A percentile compares a stretch with the other conserved stretches of the same genome.
phyloP scores from a whole-genome alignment of 441 rosid genomes.

The Adansonia rubrostipa region DNA sequence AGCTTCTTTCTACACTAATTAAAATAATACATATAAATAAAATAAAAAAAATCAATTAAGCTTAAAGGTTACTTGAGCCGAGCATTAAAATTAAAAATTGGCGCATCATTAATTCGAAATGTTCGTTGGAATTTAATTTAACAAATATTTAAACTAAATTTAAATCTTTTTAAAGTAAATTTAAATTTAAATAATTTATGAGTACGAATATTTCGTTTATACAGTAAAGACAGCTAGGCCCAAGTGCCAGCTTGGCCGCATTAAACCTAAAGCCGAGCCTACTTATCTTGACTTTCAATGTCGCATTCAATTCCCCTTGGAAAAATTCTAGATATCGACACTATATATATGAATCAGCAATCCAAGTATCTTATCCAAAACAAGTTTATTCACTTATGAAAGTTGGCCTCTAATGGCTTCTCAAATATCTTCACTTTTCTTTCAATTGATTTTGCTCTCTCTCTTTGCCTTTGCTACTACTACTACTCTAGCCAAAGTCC shows the following conservation, averaged over 20 bases:
- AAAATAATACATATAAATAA: no score
- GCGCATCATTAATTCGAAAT: no score
- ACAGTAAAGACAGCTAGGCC: not conserved
- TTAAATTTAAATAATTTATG: not conserved
- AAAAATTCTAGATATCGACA: not conserved
- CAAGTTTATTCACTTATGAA: not conserved
- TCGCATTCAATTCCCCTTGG: not conserved
- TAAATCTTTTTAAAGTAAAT: no score
- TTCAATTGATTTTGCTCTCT: not conserved
- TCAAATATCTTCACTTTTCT: not conserved
- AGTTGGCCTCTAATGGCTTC: not conserved
- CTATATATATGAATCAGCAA: not conserved
- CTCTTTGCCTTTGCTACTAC: slow-evolving; percentile 27
- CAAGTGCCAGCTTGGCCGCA: not conserved
- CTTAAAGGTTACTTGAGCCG: no score
- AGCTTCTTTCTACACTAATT: no score
- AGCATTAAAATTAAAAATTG: no score
- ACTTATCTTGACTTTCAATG: not conserved
- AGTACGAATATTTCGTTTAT: not conserved
- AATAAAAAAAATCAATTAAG: no score
- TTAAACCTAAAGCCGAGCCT: not conserved
- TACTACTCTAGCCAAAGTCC: slow-evolving; percentile 32
- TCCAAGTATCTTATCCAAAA: not conserved
- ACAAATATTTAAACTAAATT: no score
- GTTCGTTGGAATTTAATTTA: no score